Evolutionary conservation across 257 asterid genomes (phyloP), one percentile per base, ranked within the genome.

Genomic region (Avicennia marina): DNA sequence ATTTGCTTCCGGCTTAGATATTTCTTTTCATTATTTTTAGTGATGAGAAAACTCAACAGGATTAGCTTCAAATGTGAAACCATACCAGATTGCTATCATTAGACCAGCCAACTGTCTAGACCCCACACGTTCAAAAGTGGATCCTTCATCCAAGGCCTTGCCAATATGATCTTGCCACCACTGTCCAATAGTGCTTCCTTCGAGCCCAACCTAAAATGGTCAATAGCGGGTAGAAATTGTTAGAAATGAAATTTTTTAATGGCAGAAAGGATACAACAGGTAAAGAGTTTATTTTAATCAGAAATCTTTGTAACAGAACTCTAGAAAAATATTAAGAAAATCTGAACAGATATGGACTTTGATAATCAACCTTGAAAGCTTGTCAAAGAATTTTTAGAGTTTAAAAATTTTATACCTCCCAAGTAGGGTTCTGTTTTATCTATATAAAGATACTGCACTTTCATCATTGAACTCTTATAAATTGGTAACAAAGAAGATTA

Each of bases 141-240:
- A 64, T n/a, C 81, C 94, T 70, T 89, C 99, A 27, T 81, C 95
- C 72, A 93, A 82, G 11, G 88, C 75, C 66, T 86, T 86, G 46
- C 99, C 94, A 18, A 93, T 84, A 41, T 84, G 82, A 48, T 93
- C 97, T 67, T 72, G 95, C 99, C 99, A 93, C 99, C 96, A 93
- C 66, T 84, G 96, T 41, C 99, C 99, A 9, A 76, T 71, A 53
- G 94, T 75, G 75, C 96, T 93, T 65, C 99, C 99, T 82, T 89
- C 99, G 46, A 89, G 86, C 78, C 99, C 97, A 69, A 93, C 99
- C 99, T 93, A 81, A 68, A 88, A 65, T 59, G 65, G 63, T 69
- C 41, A 70, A n/a, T 13, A 45, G 52, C 21, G 19, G 38, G 53
- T 52, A 71, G 41, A 56, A 42, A 2, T 24, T 20, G 33, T 16